Conservation (phyloP, 2,329 filamentous ascomycete species). For the Neurospora crassa region DNA sequence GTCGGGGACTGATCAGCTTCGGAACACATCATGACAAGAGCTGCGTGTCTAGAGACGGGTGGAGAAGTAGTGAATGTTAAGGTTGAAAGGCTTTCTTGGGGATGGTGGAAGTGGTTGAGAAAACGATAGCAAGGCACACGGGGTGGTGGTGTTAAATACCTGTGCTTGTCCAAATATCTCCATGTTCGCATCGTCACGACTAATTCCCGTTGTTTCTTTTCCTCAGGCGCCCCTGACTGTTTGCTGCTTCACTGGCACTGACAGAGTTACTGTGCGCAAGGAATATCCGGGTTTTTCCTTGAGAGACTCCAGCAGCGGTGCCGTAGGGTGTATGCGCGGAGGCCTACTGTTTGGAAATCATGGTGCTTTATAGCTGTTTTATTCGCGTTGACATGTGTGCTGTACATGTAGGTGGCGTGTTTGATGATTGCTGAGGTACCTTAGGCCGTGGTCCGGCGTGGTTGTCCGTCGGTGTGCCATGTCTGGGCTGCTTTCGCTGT, state of each 20-base stretch:
- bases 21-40: background rate
- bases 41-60: background rate
- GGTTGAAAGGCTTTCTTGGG: background rate
- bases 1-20: background rate
- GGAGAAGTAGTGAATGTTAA: background rate
- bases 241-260: background rate
- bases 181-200: background rate
- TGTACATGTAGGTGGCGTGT: background rate
- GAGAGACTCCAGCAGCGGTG: background rate
- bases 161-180: background rate
- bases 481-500: background rate
- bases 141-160: background rate
- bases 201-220: background rate
- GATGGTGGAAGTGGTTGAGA: background rate
- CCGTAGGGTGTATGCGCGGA: background rate
- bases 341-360: background rate
- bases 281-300: background rate
- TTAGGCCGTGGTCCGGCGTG: background rate
- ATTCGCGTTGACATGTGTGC: background rate
- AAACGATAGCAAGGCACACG: background rate
- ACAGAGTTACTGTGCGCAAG: background rate
- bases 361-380: background rate
- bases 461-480: background rate
- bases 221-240: background rate
- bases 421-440: background rate